Base-by-base conservation (phyloP, 2,329 filamentous ascomycete genomes). In the Penicillium rolfsii region DNA sequence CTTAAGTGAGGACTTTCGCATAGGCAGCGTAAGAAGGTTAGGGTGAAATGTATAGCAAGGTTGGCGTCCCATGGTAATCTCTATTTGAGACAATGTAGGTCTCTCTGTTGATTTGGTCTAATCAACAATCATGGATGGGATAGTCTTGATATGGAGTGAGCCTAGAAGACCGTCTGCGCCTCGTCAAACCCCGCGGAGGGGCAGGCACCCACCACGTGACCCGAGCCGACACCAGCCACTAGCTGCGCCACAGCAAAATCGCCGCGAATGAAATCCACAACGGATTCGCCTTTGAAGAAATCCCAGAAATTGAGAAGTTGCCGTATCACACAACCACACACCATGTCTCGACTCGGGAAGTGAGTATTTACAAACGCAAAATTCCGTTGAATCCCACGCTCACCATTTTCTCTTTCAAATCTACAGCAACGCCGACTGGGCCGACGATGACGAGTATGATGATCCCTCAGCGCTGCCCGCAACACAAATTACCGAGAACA, bases 401-500 rank as follows among this genome's bases (percentile, higher is more conserved):
- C 64, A 72, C 63, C 52, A 43, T 58, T 60, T 64, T 63, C 48
- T 59, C 61, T 53, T 53, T 28, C 50, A 53, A 62, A 63, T 67
- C 61, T 63, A 30, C 61, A 85, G 82, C 76, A 83, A 85, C 74
- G 85, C 84, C 75, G 93, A 97, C 85, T 98, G 94, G 94, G 94
- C 95, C 77, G 95, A 98, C 82, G 91, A 95, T 77, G 85, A 88
- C 72, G 87, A 89, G 70, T 93, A 96, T 77, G 91, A 94, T 74
- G 89, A 92, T 81, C 90, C 95, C 80, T 87, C 90, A 82, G 82
- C 86, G 70, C 90, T 99, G 71, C 95, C 95, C 63, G 86, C 91
- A 70, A 88, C 91, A 70, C 90, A 95, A 82, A 91, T 94, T 71
- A 94, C 92, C 77, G 90, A 89, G 77, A 98, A 99, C 87, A 97